Evolutionary conservation across 2,329 filamentous ascomycete species (phyloP), one percentile per base, ranked within the genome.

Genomic region (Pseudogymnoascus sp.): DNA sequence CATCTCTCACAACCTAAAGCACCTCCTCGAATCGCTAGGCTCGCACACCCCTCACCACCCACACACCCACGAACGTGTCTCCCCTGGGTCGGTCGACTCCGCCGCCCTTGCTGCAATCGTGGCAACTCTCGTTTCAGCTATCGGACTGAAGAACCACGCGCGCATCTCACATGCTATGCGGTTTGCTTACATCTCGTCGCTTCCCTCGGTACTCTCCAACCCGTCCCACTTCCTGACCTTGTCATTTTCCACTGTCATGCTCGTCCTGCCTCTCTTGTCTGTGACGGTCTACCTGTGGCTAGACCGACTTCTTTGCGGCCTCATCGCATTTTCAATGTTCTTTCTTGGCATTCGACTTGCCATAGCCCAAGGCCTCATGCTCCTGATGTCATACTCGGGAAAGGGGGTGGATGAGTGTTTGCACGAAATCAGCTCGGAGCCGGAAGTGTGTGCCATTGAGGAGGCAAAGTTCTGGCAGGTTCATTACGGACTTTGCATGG

Each of bases 381-480:
- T 99, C 33, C 83, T 99, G 64, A 97, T 99, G 93, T 93, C 89
- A 3, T 97, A 96, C 74, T 69, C 65, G 7, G 71, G 69, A 8
- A 65, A 69, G 19, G 71, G 71, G 13, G 71, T 74, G 35, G 62
- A 63, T 28, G 86, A 88, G 21, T 87, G 96, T n/a, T 81, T 97
- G 70, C 84, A 85, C 63, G 91, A 96, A 74, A 93, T 99, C 61
- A 88, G 92, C 74, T 83, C 86, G 1, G 92, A 97, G 70, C 86
- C 89, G 1, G 83, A 83, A 63, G 86, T 97, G 26, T 83, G 83
- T 50, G 83, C 83, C 1, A 86, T 99, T 57, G 91, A 97, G 64
- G 93, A 97, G 71, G 93, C 93, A 1, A 87, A 92, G 73, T 96
- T 99, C 76, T 99, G 95, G 95, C 95, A 99, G 78, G 95, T 97